A percentile compares a stretch with the other conserved stretches of the same genome.
phyloP scores from a whole-genome alignment of 768 basidiomycete species.

The Suillus plorans region DNA sequence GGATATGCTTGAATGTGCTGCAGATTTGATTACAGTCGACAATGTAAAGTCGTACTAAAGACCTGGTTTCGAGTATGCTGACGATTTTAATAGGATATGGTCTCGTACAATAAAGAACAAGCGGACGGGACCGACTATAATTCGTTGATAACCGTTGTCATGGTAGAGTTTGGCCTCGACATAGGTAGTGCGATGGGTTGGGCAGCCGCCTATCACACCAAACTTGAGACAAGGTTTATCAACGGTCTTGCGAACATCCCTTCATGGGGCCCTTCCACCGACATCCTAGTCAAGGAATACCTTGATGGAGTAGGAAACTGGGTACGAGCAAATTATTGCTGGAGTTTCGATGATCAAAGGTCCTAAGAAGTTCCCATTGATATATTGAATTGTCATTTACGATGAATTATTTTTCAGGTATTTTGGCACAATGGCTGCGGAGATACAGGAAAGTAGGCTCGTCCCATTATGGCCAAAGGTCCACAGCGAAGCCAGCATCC shows the following conservation, averaged over 20 bases:
- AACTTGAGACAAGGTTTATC: constrained; percentile 18
- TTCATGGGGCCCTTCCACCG: constrained; percentile 25
- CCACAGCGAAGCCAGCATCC: no score
- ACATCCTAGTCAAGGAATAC: constrained; percentile 24
- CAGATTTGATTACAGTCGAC: constrained; percentile 6
- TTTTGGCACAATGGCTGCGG: no score
- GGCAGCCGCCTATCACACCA: constrained; percentile 17
- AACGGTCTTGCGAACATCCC: constrained; percentile 22
- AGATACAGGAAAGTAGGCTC: no score
- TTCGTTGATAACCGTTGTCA: constrained; percentile 30
- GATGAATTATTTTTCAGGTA: no score
- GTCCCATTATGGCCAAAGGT: no score
- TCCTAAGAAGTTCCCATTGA: constrained; percentile 4
- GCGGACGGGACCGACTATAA: constrained; percentile 34
- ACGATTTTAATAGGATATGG: constrained; percentile 28
- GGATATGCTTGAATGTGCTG: no score
- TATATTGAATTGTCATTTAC: not conserved
- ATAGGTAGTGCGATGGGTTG: constrained; percentile 31
- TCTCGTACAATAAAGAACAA: constrained; percentile 36
- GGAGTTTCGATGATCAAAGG: constrained; percentile 28
- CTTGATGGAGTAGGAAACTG: constrained; percentile 25
- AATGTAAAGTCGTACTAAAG: constrained; percentile 18
- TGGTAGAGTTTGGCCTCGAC: constrained; percentile 24
- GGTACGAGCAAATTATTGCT: constrained; percentile 25
- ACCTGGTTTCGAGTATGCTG: not conserved